Conservation (phyloP, 31 red algal species). For the Asparagopsis taxiformis region DNA sequence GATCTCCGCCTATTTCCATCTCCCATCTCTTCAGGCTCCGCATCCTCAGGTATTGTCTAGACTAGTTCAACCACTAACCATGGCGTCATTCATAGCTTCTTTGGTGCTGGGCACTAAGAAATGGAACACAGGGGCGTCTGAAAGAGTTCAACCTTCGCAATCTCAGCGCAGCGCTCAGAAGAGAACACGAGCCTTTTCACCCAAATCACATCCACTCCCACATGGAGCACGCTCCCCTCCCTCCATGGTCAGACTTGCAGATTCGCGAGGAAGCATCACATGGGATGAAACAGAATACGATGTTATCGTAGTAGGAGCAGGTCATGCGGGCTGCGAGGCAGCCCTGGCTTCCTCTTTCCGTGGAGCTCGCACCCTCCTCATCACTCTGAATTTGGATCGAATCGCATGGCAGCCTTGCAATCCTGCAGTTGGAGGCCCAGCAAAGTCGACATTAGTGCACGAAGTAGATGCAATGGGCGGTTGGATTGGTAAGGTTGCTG, state of each 20-base stretch:
- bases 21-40: no score
- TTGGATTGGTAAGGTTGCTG: conserved; percentile 78
- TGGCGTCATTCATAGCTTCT: no score
- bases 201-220: neutral
- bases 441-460: conserved; percentile 88
- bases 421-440: conserved; percentile 87
- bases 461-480: conserved; percentile 89
- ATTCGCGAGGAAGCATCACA: neutral
- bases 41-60: no score
- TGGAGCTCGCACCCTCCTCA: conserved; percentile 71
- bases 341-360: conserved; percentile 68
- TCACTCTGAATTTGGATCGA: conserved; percentile 78
- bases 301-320: conserved; percentile 83
- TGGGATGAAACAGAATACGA: conserved; percentile 47
- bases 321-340: conserved; percentile 85
- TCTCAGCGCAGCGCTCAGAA: no score
- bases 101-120: no score
- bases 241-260: conserved; percentile 7
- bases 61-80: no score
- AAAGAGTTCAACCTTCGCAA: no score
- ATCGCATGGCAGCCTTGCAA: conserved; percentile 94
- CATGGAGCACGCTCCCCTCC: neutral
- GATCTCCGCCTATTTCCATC: no score
- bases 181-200: neutral
- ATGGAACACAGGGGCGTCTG: no score